Evolutionary conservation across 202 grass and related monocot genomes (phyloP).

Genomic region (Miscanthus sacchariflorus): DNA sequence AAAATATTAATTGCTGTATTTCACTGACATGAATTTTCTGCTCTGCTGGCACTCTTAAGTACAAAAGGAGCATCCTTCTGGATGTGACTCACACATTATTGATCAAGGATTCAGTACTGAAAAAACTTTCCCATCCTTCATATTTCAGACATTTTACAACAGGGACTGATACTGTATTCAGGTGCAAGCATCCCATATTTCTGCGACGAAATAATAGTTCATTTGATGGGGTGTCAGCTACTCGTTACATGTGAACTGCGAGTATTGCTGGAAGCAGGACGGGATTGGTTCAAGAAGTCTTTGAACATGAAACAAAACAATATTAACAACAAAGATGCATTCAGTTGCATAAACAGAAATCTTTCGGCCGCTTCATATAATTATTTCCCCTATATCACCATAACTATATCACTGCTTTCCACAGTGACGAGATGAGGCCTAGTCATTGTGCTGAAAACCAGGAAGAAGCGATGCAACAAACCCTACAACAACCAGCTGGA

Average conservation of each 20-base stretch:
- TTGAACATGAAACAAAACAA: slow-evolving; percentile 8
- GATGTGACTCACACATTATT: neutral
- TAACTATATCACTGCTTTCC: slow-evolving; percentile 42
- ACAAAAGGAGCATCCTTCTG: neutral
- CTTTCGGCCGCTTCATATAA: slow-evolving; percentile 7
- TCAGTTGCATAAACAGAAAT: slow-evolving; percentile 11
- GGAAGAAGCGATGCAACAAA: slow-evolving; percentile 95
- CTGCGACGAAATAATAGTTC: neutral
- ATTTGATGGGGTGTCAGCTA: neutral
- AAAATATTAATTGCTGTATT: neutral
- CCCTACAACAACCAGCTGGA: slow-evolving; percentile 84
- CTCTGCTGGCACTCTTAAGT: neutral
- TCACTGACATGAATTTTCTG: too few relatives aligned
- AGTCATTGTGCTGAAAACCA: slow-evolving; percentile 93
- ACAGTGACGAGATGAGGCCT: slow-evolving; percentile 33
- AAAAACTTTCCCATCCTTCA: neutral
- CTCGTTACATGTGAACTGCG: neutral
- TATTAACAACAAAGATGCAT: neutral
- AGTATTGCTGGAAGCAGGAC: neutral
- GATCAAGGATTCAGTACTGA: neutral
- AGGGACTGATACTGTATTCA: neutral
- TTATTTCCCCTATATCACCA: slow-evolving; percentile 30
- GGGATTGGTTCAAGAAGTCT: neutral
- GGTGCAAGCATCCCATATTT: neutral
- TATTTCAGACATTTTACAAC: neutral